phyloP scores from a whole-genome alignment of 1,284 basidiomycete genomes.

The Marasmius tenuissimus region DNA sequence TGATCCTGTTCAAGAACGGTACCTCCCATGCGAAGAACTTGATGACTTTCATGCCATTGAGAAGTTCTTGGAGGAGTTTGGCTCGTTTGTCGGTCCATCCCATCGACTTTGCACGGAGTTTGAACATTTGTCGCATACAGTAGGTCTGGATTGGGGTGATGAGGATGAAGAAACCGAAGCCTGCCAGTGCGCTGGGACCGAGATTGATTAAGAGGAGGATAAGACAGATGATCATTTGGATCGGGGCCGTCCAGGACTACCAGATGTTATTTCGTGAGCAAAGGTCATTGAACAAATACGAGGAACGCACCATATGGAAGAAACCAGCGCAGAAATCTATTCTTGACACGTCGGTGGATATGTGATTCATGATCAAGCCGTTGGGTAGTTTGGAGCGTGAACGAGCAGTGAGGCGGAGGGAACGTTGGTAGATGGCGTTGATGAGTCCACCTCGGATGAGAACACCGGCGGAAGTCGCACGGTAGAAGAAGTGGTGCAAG shows the following conservation, averaged over 20 bases:
- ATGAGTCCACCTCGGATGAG: conserved; percentile 87
- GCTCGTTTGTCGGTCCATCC: conserved; percentile 89
- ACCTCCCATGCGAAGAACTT: conserved; percentile 86
- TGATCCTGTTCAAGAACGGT: conserved; percentile 74
- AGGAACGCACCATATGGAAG: conserved; percentile 70
- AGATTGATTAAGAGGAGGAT: conserved; percentile 69
- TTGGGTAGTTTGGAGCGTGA: conserved; percentile 83
- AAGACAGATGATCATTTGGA: conserved; percentile 73
- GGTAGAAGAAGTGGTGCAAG: conserved; percentile 82
- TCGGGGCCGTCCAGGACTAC: conserved; percentile 69
- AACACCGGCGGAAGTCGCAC: conserved; percentile 73
- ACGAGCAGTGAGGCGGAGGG: conserved; percentile 77
- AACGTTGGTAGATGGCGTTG: conserved; percentile 82
- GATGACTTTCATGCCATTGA: conserved; percentile 87
- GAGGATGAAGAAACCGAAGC: conserved; percentile 79
- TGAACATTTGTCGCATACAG: conserved; percentile 78
- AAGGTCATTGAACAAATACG: conserved; percentile 29
- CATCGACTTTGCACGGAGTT: conserved; percentile 77
- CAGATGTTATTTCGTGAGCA: background rate
- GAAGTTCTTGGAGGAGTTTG: conserved; percentile 79
- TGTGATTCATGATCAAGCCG: conserved; percentile 89
- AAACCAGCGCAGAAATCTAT: conserved; percentile 90
- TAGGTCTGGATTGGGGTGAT: conserved; percentile 58
- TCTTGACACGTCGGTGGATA: conserved; percentile 88
- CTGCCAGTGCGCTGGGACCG: conserved; percentile 81